Percentiles rank a stretch among this genome's conserved stretches.
Conservation (phyloP, 768 basidiomycete genomes). For the Trichaptum fuscoviolaceum region DNA sequence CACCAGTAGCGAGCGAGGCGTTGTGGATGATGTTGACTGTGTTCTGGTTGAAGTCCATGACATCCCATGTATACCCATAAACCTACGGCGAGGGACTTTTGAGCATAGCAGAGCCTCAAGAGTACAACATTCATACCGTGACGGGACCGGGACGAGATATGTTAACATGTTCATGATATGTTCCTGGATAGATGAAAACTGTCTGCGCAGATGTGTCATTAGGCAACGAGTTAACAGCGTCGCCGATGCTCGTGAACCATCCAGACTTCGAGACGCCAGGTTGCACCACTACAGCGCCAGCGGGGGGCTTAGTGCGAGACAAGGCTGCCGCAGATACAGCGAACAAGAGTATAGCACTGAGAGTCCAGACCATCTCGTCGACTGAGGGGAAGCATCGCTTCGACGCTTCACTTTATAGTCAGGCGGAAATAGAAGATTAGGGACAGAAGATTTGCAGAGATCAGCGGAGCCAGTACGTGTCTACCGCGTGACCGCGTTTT, state of each 20-base stretch:
- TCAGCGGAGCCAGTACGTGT: neutral
- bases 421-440: neutral
- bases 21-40: slow-evolving; percentile 12
- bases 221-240: slow-evolving; percentile 38
- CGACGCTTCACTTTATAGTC: neutral
- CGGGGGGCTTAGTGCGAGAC: slow-evolving; percentile 37
- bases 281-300: slow-evolving; percentile 38
- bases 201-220: slow-evolving; percentile 32
- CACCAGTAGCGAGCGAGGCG: slow-evolving; percentile 9
- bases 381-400: neutral
- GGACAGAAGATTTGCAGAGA: neutral
- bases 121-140: slow-evolving; percentile 22
- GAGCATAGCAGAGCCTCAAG: neutral
- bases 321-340: slow-evolving; percentile 20
- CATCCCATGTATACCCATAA: slow-evolving; percentile 12
- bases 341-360: slow-evolving; percentile 6
- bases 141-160: slow-evolving; percentile 41
- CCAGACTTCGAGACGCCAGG: slow-evolving; percentile 33
- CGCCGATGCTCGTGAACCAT: slow-evolving; percentile 34
- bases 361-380: neutral
- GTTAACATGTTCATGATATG: slow-evolving; percentile 39
- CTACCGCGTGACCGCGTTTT: neutral
- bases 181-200: slow-evolving; percentile 46
- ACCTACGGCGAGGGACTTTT: slow-evolving; percentile 6
- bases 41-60: slow-evolving; percentile 7